Base-by-base conservation (phyloP, 192 early-diverging fungal genomes). In the Funneliformis mosseae region DNA sequence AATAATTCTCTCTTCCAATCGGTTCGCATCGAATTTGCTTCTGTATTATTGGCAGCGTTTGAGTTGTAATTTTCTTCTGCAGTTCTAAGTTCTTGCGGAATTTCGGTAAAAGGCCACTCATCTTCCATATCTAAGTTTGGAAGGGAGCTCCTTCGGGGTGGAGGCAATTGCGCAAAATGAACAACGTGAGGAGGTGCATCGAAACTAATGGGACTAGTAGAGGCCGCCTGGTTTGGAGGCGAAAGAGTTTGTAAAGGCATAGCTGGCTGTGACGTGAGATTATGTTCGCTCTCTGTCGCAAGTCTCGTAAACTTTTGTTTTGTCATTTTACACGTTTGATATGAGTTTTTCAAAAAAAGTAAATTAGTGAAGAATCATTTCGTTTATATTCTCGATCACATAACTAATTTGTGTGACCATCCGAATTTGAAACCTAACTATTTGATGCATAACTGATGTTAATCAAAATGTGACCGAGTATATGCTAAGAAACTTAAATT, bases 1-100 rank as follows among this genome's bases (percentile, higher is more conserved):
- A 91, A 95, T 50, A 95, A 84, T 48, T 87, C 83, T 64, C 90
- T 85, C 71, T 93, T 93, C 79, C 73, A 70, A 77, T 81, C 66
- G 76, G 83, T 84, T 75, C 86, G 76, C 71, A 87, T 85, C 9
- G 84, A 84, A 81, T 85, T 85, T 12, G 83, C 84, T 78, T 85
- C 81, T 23, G 86, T 85, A 66, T 87, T 87, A 8, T 82, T 83
- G n/a, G 83, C 76, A 8, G 84, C 82, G 11, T 74, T 76, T 11
- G 73, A 61, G 28, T 84, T 79, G 63, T 81, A 80, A 27, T 80
- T 79, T 9, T 60, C 81, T 8, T 82, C 79, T 63, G 76, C 80
- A 61, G 81, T 78, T 33, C 83, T 68, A 9, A 84, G 81, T 48
- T 86, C 85, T 83, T 83, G 78, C 45, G 84, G 84, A 62, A 86